Conservation (phyloP, 306 rosid genomes). For the Lagenaria siceraria region DNA sequence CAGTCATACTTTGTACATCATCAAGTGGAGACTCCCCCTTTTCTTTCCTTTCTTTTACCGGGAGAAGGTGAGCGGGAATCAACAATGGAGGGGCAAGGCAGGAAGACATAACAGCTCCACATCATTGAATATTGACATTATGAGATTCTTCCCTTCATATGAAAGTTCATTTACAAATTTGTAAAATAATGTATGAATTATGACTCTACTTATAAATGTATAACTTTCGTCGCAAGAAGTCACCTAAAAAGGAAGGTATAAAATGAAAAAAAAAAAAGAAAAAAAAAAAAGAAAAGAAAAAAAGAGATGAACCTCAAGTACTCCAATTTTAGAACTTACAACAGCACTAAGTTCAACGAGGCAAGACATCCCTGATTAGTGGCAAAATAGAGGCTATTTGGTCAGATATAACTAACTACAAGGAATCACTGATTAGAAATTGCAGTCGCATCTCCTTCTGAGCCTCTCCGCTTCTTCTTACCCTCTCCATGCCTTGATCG, state of each 20-base stretch:
- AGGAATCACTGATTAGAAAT: constrained; percentile 35
- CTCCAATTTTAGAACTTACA: not conserved
- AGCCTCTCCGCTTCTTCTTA: constrained; percentile 67
- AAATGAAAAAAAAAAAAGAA: not conserved
- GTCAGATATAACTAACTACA: not conserved
- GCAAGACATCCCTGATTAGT: not conserved
- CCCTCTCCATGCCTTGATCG: constrained; percentile 97
- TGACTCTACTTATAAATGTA: not conserved
- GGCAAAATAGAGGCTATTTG: no score
- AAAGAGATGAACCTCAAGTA: not conserved
- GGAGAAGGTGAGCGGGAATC: no score
- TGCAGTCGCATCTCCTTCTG: constrained; percentile 39
- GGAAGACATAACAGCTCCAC: not conserved
- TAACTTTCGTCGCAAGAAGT: no score
- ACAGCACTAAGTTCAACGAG: not conserved
- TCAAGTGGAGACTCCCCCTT: no score
- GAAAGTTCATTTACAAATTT: constrained; percentile 2
- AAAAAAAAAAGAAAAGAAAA: not conserved
- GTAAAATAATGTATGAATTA: not conserved
- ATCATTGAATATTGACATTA: not conserved
- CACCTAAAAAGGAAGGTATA: not conserved
- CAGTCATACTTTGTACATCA: no score
- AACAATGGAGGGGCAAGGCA: not conserved
- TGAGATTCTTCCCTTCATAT: not conserved
- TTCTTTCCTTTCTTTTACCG: no score